These are phyloP conservation scores for Penicillium waksmanii DNA, from an alignment of 495 filamentous ascomycete species.

Conservation along the genomic window DNA sequence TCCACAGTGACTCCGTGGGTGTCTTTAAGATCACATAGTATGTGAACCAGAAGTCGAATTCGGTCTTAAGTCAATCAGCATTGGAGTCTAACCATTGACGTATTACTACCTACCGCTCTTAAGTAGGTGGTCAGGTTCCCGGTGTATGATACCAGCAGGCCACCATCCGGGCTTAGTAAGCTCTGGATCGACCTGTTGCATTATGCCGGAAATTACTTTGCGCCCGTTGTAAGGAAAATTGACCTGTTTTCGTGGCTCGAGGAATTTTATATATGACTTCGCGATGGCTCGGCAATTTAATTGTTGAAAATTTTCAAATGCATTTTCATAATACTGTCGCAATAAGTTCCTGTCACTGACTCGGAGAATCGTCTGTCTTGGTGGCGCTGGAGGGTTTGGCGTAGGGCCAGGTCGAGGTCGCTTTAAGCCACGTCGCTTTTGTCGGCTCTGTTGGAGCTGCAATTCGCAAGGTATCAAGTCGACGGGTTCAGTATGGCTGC, in stretches of 20 bases:
- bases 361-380: slow-evolving; percentile 45
- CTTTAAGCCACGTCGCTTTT: slow-evolving; percentile 22
- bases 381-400: slow-evolving; percentile 25
- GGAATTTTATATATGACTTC: slow-evolving; percentile 82
- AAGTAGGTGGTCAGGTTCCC: slow-evolving; percentile 78
- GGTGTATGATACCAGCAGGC: slow-evolving; percentile 70
- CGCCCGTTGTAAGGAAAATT: slow-evolving; percentile 77
- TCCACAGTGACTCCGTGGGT: slow-evolving; percentile 46
- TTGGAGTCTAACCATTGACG: not conserved
- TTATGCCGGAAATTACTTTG: slow-evolving; percentile 46
- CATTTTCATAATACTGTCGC: slow-evolving; percentile 62
- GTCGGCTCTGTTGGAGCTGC: slow-evolving; percentile 35
- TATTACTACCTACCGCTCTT: slow-evolving; percentile 61
- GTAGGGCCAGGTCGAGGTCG: not conserved
- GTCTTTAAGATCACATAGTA: slow-evolving; percentile 54
- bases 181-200: slow-evolving; percentile 43
- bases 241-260: slow-evolving; percentile 86
- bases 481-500: slow-evolving; percentile 15
- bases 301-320: slow-evolving; percentile 50
- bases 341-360: slow-evolving; percentile 62
- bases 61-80: slow-evolving; percentile 56
- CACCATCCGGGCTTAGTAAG: slow-evolving; percentile 73
- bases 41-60: slow-evolving; percentile 57
- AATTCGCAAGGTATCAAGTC: slow-evolving; percentile 46
- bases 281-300: slow-evolving; percentile 57